Base-by-base conservation (phyloP, 2,329 filamentous ascomycete genomes). In the Coniella lustricola region DNA sequence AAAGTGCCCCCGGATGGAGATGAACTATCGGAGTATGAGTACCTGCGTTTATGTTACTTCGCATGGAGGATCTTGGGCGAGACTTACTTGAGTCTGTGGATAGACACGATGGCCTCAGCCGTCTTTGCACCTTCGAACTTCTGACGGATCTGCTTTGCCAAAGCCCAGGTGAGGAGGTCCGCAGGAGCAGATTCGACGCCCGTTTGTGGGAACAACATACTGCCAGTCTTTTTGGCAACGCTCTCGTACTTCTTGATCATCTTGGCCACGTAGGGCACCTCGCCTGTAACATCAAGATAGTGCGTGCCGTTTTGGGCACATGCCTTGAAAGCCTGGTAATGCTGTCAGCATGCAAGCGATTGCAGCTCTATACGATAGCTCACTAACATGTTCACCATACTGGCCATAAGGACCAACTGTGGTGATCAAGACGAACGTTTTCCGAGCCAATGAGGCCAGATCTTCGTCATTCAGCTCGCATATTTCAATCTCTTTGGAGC, bases 1-100 rank as follows among this genome's bases (percentile, higher is more conserved):
- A 90, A 66, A 2, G 86, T 84, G 40, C 82, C 82, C n/a, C 82
- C 82, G 1, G 81, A 85, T 3, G 79, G 74, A 1, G 65, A 57
- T 21, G 67, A 62, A 38, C 40, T 42, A 4, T 21, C 4, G 16
- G 7, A 32, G 17, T 17, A 17, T 42, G 40, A 42, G 40, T 13
- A n/a, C n/a, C n/a, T n/a, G n/a, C n/a, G n/a, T 29, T 5, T 1
- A 33, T 3, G 10, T 20, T 17, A 13, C 10, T 32, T 16, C 5
- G 1, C 16, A 12, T 9, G 16, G 25, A n/a, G 1, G 25, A 12
- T 13, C 7, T 42, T 13, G 7, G 5, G 18, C 3, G 3, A 33
- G 10, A 54, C 67, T 41, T 54, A 72, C 68, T 60, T 64, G 16
- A 75, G 48, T 3, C 59, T 65, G 50, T 74, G 64, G 25, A 77